These are phyloP conservation scores for Penicillium soppii DNA, from an alignment of 495 filamentous ascomycete species.

Conservation along the genomic window DNA sequence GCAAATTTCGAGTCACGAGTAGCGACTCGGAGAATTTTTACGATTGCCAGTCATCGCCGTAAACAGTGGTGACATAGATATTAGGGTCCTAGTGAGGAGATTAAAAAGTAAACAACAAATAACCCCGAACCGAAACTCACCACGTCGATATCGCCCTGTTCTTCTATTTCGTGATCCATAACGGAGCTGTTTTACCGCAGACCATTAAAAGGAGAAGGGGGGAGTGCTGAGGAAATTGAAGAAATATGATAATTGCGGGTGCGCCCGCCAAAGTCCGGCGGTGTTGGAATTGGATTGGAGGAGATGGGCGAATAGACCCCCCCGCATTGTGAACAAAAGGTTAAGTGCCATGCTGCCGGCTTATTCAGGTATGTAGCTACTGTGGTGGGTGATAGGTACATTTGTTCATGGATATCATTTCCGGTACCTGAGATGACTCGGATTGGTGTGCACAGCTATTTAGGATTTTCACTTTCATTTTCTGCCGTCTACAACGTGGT, in stretches of 20 bases:
- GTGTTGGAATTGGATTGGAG: background rate
- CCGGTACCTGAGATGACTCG: background rate
- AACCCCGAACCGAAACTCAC: background rate
- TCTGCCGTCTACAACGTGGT: background rate
- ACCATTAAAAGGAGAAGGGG: background rate
- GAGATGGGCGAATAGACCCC: background rate
- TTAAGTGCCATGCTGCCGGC: background rate
- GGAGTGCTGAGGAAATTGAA: background rate
- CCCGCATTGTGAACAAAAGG: background rate
- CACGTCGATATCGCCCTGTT: background rate
- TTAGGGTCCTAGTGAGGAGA: constrained; percentile 2
- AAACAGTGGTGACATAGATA: background rate
- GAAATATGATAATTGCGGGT: background rate
- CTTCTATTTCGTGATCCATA: background rate
- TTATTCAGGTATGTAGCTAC: background rate
- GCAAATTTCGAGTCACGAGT: background rate
- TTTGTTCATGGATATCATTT: background rate
- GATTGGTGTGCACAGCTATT: too few relatives aligned
- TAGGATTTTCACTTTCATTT: too few relatives aligned
- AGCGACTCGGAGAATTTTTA: background rate
- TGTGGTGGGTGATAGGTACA: background rate
- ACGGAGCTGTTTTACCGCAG: background rate
- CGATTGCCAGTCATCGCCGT: constrained; percentile 15
- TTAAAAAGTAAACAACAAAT: background rate
- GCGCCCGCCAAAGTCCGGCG: background rate